These are phyloP conservation scores for Neopestalotiopsis clavispora DNA, from an alignment of 2,329 filamentous ascomycete genomes.

Conservation along the genomic window DNA sequence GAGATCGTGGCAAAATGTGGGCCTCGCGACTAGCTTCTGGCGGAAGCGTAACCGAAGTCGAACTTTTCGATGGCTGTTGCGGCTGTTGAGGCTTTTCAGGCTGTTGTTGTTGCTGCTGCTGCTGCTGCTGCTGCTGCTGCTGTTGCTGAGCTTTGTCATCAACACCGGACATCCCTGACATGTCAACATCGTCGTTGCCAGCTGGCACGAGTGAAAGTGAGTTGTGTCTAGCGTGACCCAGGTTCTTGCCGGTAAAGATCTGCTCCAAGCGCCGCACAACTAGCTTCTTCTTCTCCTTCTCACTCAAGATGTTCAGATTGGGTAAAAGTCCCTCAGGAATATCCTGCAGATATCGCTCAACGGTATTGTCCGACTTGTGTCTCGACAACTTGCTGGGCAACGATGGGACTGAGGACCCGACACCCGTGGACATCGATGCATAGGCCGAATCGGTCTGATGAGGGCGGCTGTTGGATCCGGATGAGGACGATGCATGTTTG, in stretches of 20 bases:
- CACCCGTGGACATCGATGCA: constrained; percentile 68
- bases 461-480: constrained; percentile 49
- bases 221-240: constrained; percentile 40
- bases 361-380: constrained; percentile 58
- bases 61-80: background rate
- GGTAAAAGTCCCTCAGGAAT: constrained; percentile 74
- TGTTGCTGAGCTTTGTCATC: constrained; percentile 27
- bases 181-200: constrained; percentile 35
- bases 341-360: constrained; percentile 73
- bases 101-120: no score
- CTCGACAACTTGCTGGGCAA: constrained; percentile 36
- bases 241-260: constrained; percentile 76
- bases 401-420: constrained; percentile 48
- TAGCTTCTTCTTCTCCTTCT: constrained; percentile 75
- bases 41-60: background rate
- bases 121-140: no score
- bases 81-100: no score
- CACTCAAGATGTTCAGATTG: constrained; percentile 65
- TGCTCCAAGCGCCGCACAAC: constrained; percentile 80
- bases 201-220: constrained; percentile 31
- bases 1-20: constrained; percentile 44
- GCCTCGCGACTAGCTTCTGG: constrained; percentile 53
- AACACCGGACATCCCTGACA: constrained; percentile 39
- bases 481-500: constrained; percentile 57
- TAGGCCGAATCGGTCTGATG: constrained; percentile 66